Evolutionary conservation across 1,139 yeast species (phyloP), one percentile per base, ranked within the genome.

Genomic region (Insectozyma bohioensis): DNA sequence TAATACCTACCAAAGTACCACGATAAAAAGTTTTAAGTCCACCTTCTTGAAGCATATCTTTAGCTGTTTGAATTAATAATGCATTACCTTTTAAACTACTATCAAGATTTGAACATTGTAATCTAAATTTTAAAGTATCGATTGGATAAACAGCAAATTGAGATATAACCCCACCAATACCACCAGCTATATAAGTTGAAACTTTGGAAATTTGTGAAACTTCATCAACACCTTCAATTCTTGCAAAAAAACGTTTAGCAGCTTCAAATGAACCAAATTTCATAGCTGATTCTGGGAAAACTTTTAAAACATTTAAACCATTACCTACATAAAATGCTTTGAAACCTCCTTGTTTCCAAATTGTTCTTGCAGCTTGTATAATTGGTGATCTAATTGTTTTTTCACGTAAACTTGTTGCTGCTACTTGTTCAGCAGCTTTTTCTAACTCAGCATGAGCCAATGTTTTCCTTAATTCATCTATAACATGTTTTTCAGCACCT

Each of bases 271-370:
- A 81, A 4, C 98, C 97, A 59, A 92, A 92, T 55, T 92, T 92
- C 78, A 92, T 92, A 3, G 98, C 97, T 26, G 95, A 84, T 56
- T 92, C 98, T 0, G 98, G 98, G 52, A 92, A 87, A 19, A 92
- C 97, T 54, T 92, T 92, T 40, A 88, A 54, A n/a, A 85, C 90
- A 55, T 92, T 92, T 24, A 92, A 67, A 0, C 97, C 97, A 61
- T 90, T 90, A 10, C 97, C 98, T 6, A 90, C 95, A 54, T 92
- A 92, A 52, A 92, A 92, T 0, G 94, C 81, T 37, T 74, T 73
- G 6, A 88, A 40, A 0, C 98, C 98, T 20, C 97, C 97, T 58
- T 85, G 95, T 48, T 75, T 76, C 75, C 94, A 92, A 24, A 92
- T 62, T 1, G 90, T 78, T 36, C 79, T 71, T 2, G 92, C 84